Evolutionary conservation across 1,284 basidiomycete species (phyloP), one percentile per base, ranked within the genome.

Genomic region (Bjerkandera adusta): DNA sequence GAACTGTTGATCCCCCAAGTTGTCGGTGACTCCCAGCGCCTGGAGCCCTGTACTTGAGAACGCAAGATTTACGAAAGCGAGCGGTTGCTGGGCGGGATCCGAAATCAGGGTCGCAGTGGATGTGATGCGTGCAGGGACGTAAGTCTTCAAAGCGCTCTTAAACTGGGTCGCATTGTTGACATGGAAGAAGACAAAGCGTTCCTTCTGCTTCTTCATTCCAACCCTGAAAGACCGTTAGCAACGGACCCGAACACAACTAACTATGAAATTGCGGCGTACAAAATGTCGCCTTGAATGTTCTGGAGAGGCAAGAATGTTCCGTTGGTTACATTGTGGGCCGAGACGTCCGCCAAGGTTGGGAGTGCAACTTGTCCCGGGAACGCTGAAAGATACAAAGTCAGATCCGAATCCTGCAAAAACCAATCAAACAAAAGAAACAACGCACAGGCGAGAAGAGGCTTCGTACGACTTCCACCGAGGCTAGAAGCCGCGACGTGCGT

Each of bases 121-220:
- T n/a, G 48, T 50, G 25, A 50, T 50, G 5, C 36, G 32, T 4
- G 29, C 21, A 5, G 49, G 36, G 24, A 40, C 22, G 34, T 50
- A 50, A 8, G 49, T 42, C 27, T 47, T 40, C 29, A 50, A 26
- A 3, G 43, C 43, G 35, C 16, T 36, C 27, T 46, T 50, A 45
- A 50, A 50, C n/a, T 6, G 12, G 5, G 39, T 15, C 11, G 49
- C 44, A 34, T 43, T 29, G 39, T 50, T 50, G 44, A 50, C 43
- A 20, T 50, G 49, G 44, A 50, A 50, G 35, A 50, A 50, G 16
- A 46, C 38, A 15, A 50, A 38, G 8, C 21, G 39, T 21, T 50
- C 49, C 22, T 36, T 32, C 44, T 45, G 44, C 27, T 50, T 50
- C 44, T 50, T 50, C 44, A 50, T 50, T 5, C 49, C 49, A 24